These are phyloP conservation scores for Cordyceps militaris DNA, from an alignment of 2,329 filamentous ascomycete species.

Conservation along the genomic window DNA sequence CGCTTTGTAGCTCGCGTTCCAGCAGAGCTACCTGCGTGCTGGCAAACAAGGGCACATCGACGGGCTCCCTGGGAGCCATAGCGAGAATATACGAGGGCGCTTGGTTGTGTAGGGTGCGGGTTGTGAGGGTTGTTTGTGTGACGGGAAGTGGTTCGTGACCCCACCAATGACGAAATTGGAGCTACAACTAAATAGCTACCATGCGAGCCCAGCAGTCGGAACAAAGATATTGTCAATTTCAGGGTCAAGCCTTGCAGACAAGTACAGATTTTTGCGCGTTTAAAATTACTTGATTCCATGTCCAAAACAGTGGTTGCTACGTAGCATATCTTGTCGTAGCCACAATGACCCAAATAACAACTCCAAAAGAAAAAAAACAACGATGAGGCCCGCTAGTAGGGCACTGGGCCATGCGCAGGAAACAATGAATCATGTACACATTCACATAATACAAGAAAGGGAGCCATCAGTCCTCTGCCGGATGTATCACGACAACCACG, in stretches of 20 bases:
- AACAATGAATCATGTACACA: neutral
- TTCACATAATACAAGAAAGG: neutral
- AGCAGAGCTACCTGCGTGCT: constrained; percentile 64
- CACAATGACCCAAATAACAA: neutral
- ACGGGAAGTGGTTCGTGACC: neutral
- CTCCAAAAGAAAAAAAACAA: neutral
- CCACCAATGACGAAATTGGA: constrained; percentile 12
- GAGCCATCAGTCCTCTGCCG: constrained; percentile 14
- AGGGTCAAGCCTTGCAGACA: neutral
- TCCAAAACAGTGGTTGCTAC: neutral
- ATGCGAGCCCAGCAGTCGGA: no score
- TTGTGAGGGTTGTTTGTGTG: neutral
- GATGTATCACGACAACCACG: constrained; percentile 51
- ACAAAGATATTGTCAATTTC: neutral
- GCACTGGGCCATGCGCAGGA: neutral
- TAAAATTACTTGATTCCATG: neutral
- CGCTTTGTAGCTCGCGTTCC: constrained; percentile 62
- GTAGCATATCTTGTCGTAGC: no score
- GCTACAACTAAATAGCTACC: neutral
- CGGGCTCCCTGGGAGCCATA: constrained; percentile 34
- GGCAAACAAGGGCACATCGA: constrained; percentile 63
- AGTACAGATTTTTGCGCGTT: no score
- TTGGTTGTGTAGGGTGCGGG: neutral
- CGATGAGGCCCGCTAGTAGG: neutral
- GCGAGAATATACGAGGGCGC: neutral